A percentile compares a stretch with the other conserved stretches of the same genome.
Evolutionary conservation across 495 filamentous ascomycete species (phyloP).

Genomic region (Penicillium cinerascens): DNA sequence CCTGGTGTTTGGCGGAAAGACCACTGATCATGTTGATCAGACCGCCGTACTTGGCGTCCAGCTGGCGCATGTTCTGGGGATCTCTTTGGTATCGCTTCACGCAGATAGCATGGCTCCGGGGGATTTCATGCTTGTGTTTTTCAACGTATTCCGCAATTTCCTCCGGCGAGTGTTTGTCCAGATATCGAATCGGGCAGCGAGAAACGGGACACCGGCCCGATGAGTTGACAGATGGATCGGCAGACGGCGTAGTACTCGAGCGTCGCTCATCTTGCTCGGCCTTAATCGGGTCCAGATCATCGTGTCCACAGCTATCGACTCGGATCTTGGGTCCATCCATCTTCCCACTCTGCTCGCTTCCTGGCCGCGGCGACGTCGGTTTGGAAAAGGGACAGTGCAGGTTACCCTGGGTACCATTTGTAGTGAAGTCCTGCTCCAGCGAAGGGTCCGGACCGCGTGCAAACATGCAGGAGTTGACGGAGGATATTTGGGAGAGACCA

Average conservation of each 20-base stretch:
- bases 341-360: slow-evolving; percentile 27
- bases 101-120: slow-evolving; percentile 85
- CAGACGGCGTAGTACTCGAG: slow-evolving; percentile 41
- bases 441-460: slow-evolving; percentile 34
- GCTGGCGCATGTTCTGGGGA: slow-evolving; percentile 71
- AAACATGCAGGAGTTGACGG: slow-evolving; percentile 36
- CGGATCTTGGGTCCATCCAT: slow-evolving; percentile 25
- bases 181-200: slow-evolving; percentile 82
- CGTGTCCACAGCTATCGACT: slow-evolving; percentile 35
- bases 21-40: slow-evolving; percentile 88
- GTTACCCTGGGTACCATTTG: slow-evolving; percentile 40
- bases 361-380: slow-evolving; percentile 24
- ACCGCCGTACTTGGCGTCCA: slow-evolving; percentile 89
- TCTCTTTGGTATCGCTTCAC: slow-evolving; percentile 83
- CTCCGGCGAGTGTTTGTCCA: slow-evolving; percentile 86
- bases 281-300: slow-evolving; percentile 44
- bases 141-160: slow-evolving; percentile 88
- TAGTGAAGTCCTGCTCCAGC: slow-evolving; percentile 47
- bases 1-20: slow-evolving; percentile 76
- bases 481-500: slow-evolving; percentile 22
- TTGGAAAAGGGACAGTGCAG: slow-evolving; percentile 48
- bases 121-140: slow-evolving; percentile 87
- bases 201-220: slow-evolving; percentile 71
- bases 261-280: slow-evolving; percentile 40
- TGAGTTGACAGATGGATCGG: slow-evolving; percentile 37